Evolutionary conservation across 495 filamentous ascomycete species (phyloP).

Genomic region (Sordaria brevicollis): DNA sequence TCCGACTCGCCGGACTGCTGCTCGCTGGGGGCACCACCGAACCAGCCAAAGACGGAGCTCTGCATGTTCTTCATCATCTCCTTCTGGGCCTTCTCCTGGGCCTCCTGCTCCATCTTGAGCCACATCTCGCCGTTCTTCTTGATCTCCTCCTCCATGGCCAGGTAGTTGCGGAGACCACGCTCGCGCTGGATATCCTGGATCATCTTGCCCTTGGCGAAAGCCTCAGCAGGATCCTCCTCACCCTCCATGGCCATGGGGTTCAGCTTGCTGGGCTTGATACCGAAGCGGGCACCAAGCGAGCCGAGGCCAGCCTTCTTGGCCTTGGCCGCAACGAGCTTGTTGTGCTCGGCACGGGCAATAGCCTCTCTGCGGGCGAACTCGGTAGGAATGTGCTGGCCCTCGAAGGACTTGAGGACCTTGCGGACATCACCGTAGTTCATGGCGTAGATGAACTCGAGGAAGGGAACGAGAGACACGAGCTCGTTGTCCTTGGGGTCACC

Average conservation of each 20-base stretch:
- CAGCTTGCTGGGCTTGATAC: conserved; percentile 55
- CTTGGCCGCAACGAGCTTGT: conserved; percentile 64
- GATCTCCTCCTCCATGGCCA: conserved; percentile 79
- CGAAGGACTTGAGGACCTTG: conserved; percentile 74
- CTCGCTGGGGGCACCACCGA: conserved; percentile 12
- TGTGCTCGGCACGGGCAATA: conserved; percentile 65
- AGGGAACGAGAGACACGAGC: conserved; percentile 80
- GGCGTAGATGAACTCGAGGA: conserved; percentile 92
- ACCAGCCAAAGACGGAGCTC: conserved; percentile 39
- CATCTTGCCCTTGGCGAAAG: conserved; percentile 84
- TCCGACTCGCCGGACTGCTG: conserved; percentile 1
- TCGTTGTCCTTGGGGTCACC: conserved; percentile 73
- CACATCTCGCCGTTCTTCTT: conserved; percentile 85
- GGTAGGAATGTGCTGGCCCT: conserved; percentile 71
- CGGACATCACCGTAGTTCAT: conserved; percentile 84
- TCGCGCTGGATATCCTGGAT: conserved; percentile 86
- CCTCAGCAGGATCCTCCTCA: conserved; percentile 59
- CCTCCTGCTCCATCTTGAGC: conserved; percentile 80
- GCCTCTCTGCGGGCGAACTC: conserved; percentile 89
- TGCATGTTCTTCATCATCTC: conserved; percentile 81
- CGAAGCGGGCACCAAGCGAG: conserved; percentile 57
- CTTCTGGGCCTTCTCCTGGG: conserved; percentile 75
- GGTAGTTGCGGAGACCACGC: conserved; percentile 79
- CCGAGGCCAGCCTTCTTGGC: conserved; percentile 54
- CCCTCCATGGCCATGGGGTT: conserved; percentile 48